A percentile compares a stretch with the other conserved stretches of the same genome.
These are phyloP conservation scores for Pyrus pyrifolia DNA, from an alignment of 306 rosid species.

Conservation along the genomic window DNA sequence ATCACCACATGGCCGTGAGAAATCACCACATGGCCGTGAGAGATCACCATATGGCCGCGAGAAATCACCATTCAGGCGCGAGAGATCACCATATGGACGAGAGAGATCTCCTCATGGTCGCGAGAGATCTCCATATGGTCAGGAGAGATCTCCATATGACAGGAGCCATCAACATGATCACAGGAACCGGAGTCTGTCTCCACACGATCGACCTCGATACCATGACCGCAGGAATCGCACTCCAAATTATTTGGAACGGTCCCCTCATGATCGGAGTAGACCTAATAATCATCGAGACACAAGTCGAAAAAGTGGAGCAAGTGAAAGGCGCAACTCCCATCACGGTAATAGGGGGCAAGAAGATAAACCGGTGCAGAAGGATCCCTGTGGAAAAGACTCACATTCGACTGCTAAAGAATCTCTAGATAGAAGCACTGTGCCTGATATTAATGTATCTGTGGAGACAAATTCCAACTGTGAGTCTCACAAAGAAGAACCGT, in stretches of 20 bases:
- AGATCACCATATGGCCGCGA: slow-evolving; percentile 47
- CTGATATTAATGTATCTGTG: slow-evolving; percentile 24
- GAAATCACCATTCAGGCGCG: slow-evolving; percentile 47
- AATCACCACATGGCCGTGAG: slow-evolving; percentile 23
- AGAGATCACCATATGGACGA: slow-evolving; percentile 39
- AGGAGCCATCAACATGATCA: slow-evolving; percentile 68
- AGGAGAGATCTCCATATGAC: slow-evolving; percentile 56
- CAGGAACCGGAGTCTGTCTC: slow-evolving; percentile 63
- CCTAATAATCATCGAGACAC: slow-evolving; percentile 37
- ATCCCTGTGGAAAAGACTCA: slow-evolving; percentile 34
- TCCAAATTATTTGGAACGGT: slow-evolving; percentile 51
- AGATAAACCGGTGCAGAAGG: slow-evolving; percentile 51
- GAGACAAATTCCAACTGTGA: slow-evolving; percentile 39
- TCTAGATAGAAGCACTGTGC: slow-evolving; percentile 39
- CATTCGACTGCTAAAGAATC: slow-evolving; percentile 47
- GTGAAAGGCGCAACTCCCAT: slow-evolving; percentile 43
- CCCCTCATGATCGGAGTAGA: slow-evolving; percentile 52
- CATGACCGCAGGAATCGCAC: slow-evolving; percentile 54
- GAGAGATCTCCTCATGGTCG: slow-evolving; percentile 63
- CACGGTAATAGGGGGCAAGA: slow-evolving; percentile 45
- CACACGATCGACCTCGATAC: slow-evolving; percentile 51
- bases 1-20: slow-evolving; percentile 47
- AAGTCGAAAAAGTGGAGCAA: slow-evolving; percentile 40
- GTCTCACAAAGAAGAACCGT: slow-evolving; percentile 41
- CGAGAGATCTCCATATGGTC: slow-evolving; percentile 56